A percentile compares a stretch with the other conserved stretches of the same genome.
These are phyloP conservation scores for Leccinum variicolor DNA, from an alignment of 768 basidiomycete species.

Conservation along the genomic window DNA sequence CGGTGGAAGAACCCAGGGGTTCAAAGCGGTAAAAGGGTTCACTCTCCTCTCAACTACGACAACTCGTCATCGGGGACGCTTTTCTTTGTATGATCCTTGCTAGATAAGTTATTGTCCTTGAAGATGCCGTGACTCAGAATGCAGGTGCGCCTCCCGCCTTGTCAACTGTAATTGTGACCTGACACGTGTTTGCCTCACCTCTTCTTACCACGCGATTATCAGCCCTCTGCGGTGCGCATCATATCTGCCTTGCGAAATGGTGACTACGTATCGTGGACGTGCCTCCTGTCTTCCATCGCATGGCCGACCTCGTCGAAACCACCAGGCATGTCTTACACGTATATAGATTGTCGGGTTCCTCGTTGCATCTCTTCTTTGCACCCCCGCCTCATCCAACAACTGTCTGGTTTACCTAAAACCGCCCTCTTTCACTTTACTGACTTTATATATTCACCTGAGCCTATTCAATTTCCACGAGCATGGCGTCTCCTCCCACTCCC, in stretches of 20 bases:
- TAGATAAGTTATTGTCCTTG: background rate
- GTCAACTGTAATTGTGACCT: background rate
- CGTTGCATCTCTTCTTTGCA: conserved; percentile 19
- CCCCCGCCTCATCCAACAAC: conserved; percentile 13
- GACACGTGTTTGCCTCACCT: conserved; percentile 33
- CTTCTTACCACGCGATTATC: conserved; percentile 34
- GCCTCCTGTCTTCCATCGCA: conserved; percentile 25
- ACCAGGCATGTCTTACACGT: conserved; percentile 28
- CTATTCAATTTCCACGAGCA: conserved; percentile 18
- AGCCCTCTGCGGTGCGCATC: conserved; percentile 30
- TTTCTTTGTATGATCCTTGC: conserved; percentile 16
- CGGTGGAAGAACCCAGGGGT: background rate
- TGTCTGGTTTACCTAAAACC: conserved; percentile 8
- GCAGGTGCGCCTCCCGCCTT: conserved; percentile 11
- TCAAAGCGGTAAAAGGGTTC: background rate
- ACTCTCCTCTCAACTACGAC: background rate
- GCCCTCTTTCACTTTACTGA: conserved; percentile 7
- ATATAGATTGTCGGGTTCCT: conserved; percentile 28
- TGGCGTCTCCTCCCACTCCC: conserved; percentile 29
- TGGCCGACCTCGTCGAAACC: conserved; percentile 36
- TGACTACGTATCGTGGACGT: conserved; percentile 13
- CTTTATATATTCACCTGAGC: conserved; percentile 3
- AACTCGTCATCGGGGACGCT: conserved; percentile 2
- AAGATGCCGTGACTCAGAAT: background rate
- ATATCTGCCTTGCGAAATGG: conserved; percentile 25